Evolutionary conservation across 1,284 basidiomycete genomes (phyloP), one percentile per base, ranked within the genome.

Genomic region (Rhodotorula sp.): DNA sequence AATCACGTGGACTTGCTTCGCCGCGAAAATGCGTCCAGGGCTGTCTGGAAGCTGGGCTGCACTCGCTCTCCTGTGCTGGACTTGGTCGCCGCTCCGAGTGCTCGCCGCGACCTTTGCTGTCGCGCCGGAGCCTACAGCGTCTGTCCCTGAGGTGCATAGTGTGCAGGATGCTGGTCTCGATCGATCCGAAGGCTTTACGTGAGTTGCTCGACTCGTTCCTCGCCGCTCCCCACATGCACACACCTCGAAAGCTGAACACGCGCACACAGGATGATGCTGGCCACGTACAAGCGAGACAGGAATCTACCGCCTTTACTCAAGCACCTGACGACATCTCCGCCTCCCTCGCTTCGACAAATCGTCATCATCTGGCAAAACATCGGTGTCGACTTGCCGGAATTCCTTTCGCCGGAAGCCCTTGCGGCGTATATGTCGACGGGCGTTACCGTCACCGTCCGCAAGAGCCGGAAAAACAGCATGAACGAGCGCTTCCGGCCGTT

Each of bases 301-400:
- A 66, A 74, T 24, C 67, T 77, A 8, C 53, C 42, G 7, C 62
- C 59, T 0, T 37, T 75, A 17, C 33, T 75, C 49, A 55, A 62
- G 33, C 69, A 75, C 64, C 65, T 75, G 29, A 74, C 75, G 14
- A 69, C 67, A 29, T 42, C 17, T 22, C 70, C 71, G 20, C 72
- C 72, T 3, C 63, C 68, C 3, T 77, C 75, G 4, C 60, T 77
- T 0, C 64, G 68, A 3, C 71, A 72, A 26, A 68, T 77, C 30
- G 49, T 77, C 64, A 62, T 75, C 64, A 26, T 77, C 33, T 77
- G 75, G 75, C 75, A 75, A 44, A 75, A 77, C 59, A 58, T 71
- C 56, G 74, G 60, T 56, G 22, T 26, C 6, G 49, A 66, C 17
- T 26, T 75, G 12, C 74, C 74, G 30, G 54, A 64, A 18, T 68